Conservation (phyloP, 495 filamentous ascomycete species). For the Tetracladium marchalianum region DNA sequence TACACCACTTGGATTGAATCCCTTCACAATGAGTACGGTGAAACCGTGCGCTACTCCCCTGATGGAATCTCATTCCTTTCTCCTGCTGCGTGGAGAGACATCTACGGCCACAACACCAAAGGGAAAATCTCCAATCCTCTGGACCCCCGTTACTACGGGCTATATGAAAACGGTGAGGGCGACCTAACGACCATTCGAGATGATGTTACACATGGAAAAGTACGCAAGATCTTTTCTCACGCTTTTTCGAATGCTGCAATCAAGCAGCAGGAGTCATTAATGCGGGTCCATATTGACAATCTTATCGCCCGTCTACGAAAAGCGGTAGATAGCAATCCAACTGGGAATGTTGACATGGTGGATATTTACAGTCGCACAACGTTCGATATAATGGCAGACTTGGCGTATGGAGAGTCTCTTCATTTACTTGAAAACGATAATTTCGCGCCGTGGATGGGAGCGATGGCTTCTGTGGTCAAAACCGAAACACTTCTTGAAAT, state of each 20-base stretch:
- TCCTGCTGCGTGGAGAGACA: slow-evolving; percentile 44
- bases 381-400: slow-evolving; percentile 39
- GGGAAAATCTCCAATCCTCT: slow-evolving; percentile 31
- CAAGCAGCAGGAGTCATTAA: too few relatives aligned
- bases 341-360: too few relatives aligned
- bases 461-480: background rate
- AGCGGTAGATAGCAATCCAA: too few relatives aligned
- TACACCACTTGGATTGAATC: slow-evolving; percentile 30
- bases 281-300: too few relatives aligned
- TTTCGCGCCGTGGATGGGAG: slow-evolving; percentile 21
- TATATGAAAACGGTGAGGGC: slow-evolving; percentile 28
- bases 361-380: slow-evolving; percentile 35
- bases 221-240: too few relatives aligned
- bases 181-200: slow-evolving; percentile 15
- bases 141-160: slow-evolving; percentile 32
- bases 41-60: slow-evolving; percentile 42
- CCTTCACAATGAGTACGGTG: slow-evolving; percentile 41
- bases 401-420: slow-evolving; percentile 41
- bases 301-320: too few relatives aligned
- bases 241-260: too few relatives aligned
- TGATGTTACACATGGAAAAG: too few relatives aligned
- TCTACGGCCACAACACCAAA: slow-evolving; percentile 38
- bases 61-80: slow-evolving; percentile 37
- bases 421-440: slow-evolving; percentile 32
- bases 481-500: background rate